A percentile compares a stretch with the other conserved stretches of the same genome.
Evolutionary conservation across 345 rosid species (phyloP).

Genomic region (Raphanus sativus): DNA sequence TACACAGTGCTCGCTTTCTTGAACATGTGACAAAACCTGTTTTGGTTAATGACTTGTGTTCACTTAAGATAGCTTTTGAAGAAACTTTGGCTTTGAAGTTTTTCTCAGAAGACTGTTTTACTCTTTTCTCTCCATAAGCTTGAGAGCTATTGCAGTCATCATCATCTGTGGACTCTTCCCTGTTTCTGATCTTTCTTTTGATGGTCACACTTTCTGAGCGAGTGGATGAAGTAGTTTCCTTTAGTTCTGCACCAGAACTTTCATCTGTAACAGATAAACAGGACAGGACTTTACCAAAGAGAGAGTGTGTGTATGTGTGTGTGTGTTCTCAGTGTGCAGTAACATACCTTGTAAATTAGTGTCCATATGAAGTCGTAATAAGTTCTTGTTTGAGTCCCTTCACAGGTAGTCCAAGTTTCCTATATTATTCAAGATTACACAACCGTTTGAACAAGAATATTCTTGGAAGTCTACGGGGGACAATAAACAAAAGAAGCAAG

Average conservation of each 20-base stretch:
- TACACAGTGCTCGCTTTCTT: neutral
- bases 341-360: conserved; percentile 50
- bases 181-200: conserved; percentile 35
- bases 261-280: conserved; percentile 43
- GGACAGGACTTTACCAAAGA: neutral
- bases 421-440: conserved; percentile 32
- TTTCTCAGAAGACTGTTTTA: conserved; percentile 37
- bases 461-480: no score
- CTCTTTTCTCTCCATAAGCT: conserved; percentile 45
- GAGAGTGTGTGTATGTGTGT: neutral
- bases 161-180: conserved; percentile 35
- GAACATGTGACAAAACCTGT: conserved; percentile 45
- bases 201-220: conserved; percentile 32
- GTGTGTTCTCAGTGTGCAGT: no score
- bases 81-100: conserved; percentile 18
- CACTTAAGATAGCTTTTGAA: conserved; percentile 17
- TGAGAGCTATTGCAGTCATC: conserved; percentile 37
- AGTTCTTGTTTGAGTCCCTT: conserved; percentile 77
- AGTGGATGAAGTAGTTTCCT: conserved; percentile 33
- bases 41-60: conserved; percentile 41
- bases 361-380: conserved; percentile 55
- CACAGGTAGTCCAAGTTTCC: conserved; percentile 72
- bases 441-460: neutral
- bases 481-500: no score
- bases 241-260: conserved; percentile 38